Evolutionary conservation across 192 early-diverging fungal genomes (phyloP).

Genomic region (Rhizophagus sp.): DNA sequence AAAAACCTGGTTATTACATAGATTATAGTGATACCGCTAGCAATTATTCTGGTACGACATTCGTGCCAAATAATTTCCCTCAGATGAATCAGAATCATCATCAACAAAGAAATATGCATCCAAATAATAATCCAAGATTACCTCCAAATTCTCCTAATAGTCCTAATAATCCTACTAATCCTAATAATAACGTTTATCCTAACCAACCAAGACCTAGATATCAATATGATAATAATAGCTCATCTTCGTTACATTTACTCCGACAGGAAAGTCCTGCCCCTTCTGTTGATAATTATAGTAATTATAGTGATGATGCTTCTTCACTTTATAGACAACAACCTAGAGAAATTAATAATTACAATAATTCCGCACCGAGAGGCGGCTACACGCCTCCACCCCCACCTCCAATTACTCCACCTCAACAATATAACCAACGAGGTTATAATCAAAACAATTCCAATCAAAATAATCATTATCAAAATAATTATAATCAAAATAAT

Average conservation of each 20-base stretch:
- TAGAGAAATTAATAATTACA: background rate
- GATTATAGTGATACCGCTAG: background rate
- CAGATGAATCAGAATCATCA: background rate
- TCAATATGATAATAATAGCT: background rate
- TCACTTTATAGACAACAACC: background rate
- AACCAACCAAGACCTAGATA: background rate
- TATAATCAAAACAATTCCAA: background rate
- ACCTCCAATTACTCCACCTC: too few relatives aligned
- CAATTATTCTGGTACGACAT: background rate
- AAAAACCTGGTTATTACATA: conserved; percentile 11
- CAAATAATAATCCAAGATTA: background rate
- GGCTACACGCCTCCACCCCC: too few relatives aligned
- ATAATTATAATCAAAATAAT: too few relatives aligned
- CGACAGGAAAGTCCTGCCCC: background rate
- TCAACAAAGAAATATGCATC: background rate
- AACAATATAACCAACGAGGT: too few relatives aligned
- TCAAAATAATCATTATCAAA: background rate
- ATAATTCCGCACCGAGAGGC: background rate
- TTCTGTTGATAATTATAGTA: background rate
- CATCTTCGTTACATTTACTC: background rate
- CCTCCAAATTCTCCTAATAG: too few relatives aligned
- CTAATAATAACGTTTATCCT: background rate
- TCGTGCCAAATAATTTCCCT: background rate
- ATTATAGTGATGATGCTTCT: background rate
- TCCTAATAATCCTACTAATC: background rate